Conservation (phyloP, 1,284 basidiomycete species). For the Psilocybe mexicana region DNA sequence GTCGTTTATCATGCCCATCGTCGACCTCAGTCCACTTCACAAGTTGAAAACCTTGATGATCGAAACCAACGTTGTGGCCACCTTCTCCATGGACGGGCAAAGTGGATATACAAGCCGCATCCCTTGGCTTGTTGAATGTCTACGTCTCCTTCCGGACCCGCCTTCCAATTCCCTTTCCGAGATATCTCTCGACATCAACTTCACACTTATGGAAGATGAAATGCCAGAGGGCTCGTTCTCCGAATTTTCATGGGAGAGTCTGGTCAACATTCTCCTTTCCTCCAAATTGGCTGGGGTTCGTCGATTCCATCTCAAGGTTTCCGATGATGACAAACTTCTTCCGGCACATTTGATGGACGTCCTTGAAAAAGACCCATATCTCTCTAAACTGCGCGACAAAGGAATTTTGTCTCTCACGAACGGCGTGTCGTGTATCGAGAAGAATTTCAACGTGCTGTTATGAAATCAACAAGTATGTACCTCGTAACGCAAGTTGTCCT, state of each 20-base stretch:
- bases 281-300: background rate
- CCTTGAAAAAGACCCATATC: background rate
- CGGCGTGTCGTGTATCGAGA: background rate
- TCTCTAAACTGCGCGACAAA: background rate
- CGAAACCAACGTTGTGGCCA: background rate
- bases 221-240: background rate
- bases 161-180: background rate
- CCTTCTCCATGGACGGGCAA: background rate
- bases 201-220: background rate
- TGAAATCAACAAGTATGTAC: background rate
- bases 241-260: background rate
- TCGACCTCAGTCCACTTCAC: background rate
- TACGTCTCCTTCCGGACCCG: background rate
- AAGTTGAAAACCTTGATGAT: background rate
- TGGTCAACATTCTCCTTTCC: background rate
- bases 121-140: background rate
- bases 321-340: background rate
- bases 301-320: background rate
- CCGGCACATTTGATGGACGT: background rate
- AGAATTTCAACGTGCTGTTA: background rate
- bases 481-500: too few species aligned
- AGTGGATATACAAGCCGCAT: background rate
- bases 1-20: too few species aligned
- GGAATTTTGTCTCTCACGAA: background rate
- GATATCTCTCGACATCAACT: background rate